These are phyloP conservation scores for Hypoxylon sp. DNA, from an alignment of 2,329 filamentous ascomycete genomes.

Conservation along the genomic window DNA sequence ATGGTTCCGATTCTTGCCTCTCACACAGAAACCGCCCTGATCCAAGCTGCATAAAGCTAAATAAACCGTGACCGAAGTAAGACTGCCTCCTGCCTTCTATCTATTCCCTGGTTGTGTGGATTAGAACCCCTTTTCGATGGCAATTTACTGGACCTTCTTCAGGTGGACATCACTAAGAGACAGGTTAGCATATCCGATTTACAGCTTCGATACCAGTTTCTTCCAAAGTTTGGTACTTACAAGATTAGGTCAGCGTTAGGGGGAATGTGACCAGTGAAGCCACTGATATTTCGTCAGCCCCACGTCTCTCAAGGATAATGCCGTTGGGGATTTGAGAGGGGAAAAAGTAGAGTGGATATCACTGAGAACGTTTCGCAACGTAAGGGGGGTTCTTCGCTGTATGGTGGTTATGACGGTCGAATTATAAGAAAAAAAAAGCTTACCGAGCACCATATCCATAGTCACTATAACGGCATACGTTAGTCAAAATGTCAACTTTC, in stretches of 20 bases:
- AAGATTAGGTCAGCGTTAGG: slow-evolving; percentile 48
- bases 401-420: not conserved
- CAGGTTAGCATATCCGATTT: not conserved
- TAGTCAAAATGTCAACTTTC: slow-evolving; percentile 15
- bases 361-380: slow-evolving; percentile 7
- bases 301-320: slow-evolving; percentile 3
- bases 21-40: slow-evolving; percentile 28
- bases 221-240: slow-evolving; percentile 40
- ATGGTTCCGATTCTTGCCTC: slow-evolving; percentile 35
- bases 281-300: slow-evolving; percentile 32
- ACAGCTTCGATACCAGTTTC: too few species aligned
- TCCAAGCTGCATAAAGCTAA: slow-evolving; percentile 23
- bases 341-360: slow-evolving; percentile 7
- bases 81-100: slow-evolving; percentile 25
- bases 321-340: slow-evolving; percentile 1
- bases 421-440: slow-evolving; percentile 25
- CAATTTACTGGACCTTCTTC: slow-evolving; percentile 40
- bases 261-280: slow-evolving; percentile 44
- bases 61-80: slow-evolving; percentile 23
- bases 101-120: slow-evolving; percentile 14
- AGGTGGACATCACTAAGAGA: slow-evolving; percentile 42
- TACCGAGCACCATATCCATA: slow-evolving; percentile 48
- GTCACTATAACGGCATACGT: slow-evolving; percentile 39
- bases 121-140: slow-evolving; percentile 9
- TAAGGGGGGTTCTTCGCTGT: not conserved